Conservation (phyloP, 495 filamentous ascomycete genomes). For the Hyaloscypha finlandica region DNA sequence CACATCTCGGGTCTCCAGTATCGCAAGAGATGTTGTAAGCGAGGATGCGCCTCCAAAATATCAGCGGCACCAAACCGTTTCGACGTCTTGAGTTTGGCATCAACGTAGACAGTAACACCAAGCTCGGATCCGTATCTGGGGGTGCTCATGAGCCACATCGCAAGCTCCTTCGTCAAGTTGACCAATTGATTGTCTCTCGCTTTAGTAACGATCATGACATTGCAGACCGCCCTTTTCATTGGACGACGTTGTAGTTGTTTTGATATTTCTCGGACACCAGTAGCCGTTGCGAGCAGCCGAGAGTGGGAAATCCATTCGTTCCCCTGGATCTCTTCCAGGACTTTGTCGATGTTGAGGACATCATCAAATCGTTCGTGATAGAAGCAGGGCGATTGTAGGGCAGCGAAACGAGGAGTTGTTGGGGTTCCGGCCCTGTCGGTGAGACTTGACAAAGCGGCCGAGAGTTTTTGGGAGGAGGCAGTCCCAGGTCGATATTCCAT, state of each 20-base stretch:
- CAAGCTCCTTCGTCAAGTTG: constrained; percentile 77
- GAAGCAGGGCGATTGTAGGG: constrained; percentile 88
- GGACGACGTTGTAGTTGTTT: constrained; percentile 88
- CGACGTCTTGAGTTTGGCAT: constrained; percentile 82
- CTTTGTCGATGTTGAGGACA: constrained; percentile 91
- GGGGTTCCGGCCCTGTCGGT: constrained; percentile 52
- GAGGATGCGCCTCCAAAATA: constrained; percentile 68
- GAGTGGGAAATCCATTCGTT: constrained; percentile 93
- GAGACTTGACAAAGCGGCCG: constrained; percentile 64
- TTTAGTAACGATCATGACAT: constrained; percentile 96
- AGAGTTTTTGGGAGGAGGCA: constrained; percentile 61
- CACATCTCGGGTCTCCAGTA: constrained; percentile 97
- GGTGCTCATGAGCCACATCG: constrained; percentile 83
- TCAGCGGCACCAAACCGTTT: constrained; percentile 81
- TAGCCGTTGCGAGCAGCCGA: constrained; percentile 89
- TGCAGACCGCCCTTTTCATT: constrained; percentile 83
- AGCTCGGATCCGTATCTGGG: constrained; percentile 77
- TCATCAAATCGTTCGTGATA: constrained; percentile 97
- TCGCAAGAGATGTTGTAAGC: constrained; percentile 74
- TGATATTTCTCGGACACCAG: constrained; percentile 89
- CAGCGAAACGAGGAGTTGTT: constrained; percentile 61
- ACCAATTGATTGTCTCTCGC: constrained; percentile 90
- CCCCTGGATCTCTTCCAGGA: constrained; percentile 89
- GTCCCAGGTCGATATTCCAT: constrained; percentile 31
- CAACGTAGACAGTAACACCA: constrained; percentile 91